Evolutionary conservation across 2,329 filamentous ascomycete species (phyloP).

Genomic region (Cordyceps fumosorosea): DNA sequence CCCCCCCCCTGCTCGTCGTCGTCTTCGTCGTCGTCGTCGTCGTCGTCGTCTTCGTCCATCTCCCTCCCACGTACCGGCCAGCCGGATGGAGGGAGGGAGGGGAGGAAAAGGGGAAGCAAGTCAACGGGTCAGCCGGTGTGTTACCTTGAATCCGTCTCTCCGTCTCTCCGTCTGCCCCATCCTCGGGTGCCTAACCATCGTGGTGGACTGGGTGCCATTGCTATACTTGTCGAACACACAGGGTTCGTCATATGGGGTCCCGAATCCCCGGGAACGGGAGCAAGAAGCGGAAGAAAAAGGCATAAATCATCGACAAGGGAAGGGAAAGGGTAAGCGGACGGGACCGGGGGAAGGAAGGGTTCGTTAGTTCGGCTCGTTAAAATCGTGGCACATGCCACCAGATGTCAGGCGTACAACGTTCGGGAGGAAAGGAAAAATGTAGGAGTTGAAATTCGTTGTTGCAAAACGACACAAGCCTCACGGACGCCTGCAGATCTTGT

Average conservation of each 20-base stretch:
- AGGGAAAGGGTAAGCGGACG: neutral
- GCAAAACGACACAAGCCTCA: neutral
- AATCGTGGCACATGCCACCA: neutral
- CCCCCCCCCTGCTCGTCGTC: no score
- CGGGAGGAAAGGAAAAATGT: neutral
- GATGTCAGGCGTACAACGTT: neutral
- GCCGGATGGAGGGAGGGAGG: neutral
- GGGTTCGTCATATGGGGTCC: no score
- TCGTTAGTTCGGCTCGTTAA: neutral
- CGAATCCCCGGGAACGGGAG: neutral
- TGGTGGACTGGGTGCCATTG: no score
- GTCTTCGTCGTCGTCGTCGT: no score
- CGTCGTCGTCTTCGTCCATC: no score
- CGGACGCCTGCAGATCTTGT: neutral
- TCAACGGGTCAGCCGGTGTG: neutral
- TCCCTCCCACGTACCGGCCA: no score
- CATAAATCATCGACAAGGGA: neutral
- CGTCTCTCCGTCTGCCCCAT: neutral
- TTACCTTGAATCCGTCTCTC: neutral
- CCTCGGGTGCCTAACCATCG: neutral
- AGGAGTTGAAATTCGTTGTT: neutral
- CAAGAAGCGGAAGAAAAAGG: neutral
- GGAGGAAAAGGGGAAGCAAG: neutral
- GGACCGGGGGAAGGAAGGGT: neutral
- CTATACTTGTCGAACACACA: no score